Conservation (phyloP, 345 rosid species). For the Acer negundo region DNA sequence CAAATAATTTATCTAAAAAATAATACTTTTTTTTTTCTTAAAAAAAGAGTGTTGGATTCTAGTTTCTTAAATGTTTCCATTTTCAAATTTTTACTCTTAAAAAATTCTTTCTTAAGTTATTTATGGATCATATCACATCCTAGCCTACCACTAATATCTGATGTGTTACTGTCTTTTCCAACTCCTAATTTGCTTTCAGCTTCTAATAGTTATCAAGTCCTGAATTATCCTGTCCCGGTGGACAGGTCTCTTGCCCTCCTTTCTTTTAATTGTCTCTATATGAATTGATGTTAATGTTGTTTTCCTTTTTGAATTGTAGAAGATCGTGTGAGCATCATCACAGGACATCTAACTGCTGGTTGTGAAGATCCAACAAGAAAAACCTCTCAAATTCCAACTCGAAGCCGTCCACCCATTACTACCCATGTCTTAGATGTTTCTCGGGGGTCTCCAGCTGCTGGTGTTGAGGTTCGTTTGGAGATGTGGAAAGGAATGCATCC, state of each 20-base stretch:
- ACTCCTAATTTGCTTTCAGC: not conserved
- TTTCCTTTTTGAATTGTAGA: constrained; percentile 38
- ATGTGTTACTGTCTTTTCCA: not conserved
- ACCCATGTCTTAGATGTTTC: constrained; percentile 94
- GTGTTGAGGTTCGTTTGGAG: constrained; percentile 70
- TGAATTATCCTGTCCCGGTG: not conserved
- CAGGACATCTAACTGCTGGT: constrained; percentile 63
- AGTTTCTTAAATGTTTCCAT: not conserved
- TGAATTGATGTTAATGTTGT: not conserved
- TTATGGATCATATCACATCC: not conserved
- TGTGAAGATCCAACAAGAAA: constrained; percentile 39
- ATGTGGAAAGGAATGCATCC: constrained; percentile 58
- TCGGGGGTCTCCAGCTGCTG: constrained; percentile 77
- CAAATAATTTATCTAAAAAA: not conserved
- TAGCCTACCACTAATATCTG: not conserved
- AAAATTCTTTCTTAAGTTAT: not conserved
- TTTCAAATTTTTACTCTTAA: not conserved
- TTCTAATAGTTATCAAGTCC: not conserved
- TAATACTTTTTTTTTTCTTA: not conserved
- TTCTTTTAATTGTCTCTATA: not conserved
- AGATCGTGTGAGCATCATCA: constrained; percentile 72
- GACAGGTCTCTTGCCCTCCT: not conserved
- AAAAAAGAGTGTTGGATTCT: no score
- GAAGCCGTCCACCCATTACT: constrained; percentile 84
- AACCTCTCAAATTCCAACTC: constrained; percentile 42